These are phyloP conservation scores for Nidula microcarpa DNA, from an alignment of 768 basidiomycete species.

Conservation along the genomic window DNA sequence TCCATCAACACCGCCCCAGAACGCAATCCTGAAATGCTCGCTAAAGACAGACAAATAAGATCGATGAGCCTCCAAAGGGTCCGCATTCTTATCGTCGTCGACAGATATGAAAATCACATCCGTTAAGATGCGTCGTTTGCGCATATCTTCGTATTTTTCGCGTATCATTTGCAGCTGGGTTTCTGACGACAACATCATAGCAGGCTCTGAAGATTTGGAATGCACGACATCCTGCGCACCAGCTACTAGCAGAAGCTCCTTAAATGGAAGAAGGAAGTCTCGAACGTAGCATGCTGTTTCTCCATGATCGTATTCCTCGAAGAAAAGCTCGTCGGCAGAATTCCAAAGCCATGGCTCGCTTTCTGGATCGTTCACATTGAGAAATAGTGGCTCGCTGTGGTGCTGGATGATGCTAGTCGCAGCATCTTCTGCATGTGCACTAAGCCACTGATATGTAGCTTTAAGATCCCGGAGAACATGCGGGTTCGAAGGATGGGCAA, in stretches of 20 bases:
- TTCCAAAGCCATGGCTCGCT: constrained; percentile 35
- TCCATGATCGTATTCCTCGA: constrained; percentile 26
- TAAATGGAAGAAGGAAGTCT: constrained; percentile 27
- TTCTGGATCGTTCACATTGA: constrained; percentile 43
- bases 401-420: constrained; percentile 10
- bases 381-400: constrained; percentile 28
- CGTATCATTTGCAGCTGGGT: constrained; percentile 13
- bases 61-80: constrained; percentile 33
- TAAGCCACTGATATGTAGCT: constrained; percentile 42
- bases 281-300: constrained; percentile 23
- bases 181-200: constrained; percentile 8
- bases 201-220: constrained; percentile 5
- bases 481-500: constrained; percentile 14
- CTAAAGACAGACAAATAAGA: constrained; percentile 31
- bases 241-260: constrained; percentile 24
- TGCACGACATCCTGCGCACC: constrained; percentile 25
- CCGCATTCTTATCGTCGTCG: constrained; percentile 11
- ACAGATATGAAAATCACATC: constrained; percentile 31
- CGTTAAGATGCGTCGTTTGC: constrained; percentile 23
- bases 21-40: constrained; percentile 24
- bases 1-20: constrained; percentile 19
- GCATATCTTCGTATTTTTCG: constrained; percentile 26
- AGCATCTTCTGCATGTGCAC: constrained; percentile 18
- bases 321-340: constrained; percentile 31
- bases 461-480: constrained; percentile 32